phyloP scores from a whole-genome alignment of 2,329 filamentous ascomycete genomes.

The Xylariales sp. region DNA sequence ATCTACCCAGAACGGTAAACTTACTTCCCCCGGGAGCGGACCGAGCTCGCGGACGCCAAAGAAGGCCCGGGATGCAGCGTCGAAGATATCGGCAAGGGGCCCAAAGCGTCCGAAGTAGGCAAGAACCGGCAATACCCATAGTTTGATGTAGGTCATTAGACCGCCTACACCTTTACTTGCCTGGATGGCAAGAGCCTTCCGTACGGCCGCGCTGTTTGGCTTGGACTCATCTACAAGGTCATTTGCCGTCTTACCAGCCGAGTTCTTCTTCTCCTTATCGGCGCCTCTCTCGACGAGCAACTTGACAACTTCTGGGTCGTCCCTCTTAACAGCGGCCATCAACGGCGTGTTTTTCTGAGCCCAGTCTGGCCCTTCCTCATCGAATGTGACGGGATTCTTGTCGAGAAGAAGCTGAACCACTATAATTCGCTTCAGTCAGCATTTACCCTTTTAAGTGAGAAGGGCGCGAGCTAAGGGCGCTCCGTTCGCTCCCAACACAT shows the following conservation, averaged over 20 bases:
- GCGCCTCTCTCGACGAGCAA: conserved; percentile 35
- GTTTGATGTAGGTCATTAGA: conserved; percentile 34
- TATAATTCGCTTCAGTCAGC: no score
- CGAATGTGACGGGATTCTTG: conserved; percentile 33
- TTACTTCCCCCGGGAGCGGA: conserved; percentile 29
- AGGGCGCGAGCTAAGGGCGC: no score
- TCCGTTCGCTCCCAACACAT: no score
- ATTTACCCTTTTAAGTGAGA: no score
- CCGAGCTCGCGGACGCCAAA: conserved; percentile 15
- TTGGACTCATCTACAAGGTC: conserved; percentile 27
- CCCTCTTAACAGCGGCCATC: conserved; percentile 35
- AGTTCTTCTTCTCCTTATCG: conserved; percentile 35
- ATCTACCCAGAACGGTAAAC: background rate
- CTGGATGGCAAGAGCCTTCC: conserved; percentile 28
- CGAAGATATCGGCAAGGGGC: conserved; percentile 33
- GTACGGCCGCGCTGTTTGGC: conserved; percentile 24
- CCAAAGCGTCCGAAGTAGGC: conserved; percentile 28
- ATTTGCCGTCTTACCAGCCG: conserved; percentile 29
- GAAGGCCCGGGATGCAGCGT: conserved; percentile 29
- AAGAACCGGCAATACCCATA: conserved; percentile 34
- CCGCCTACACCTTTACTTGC: conserved; percentile 36
- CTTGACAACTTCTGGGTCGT: conserved; percentile 33
- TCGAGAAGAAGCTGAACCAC: conserved; percentile 37
- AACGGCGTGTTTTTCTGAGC: conserved; percentile 33
- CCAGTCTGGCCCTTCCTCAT: conserved; percentile 27